These are phyloP conservation scores for Eucalyptus marginata DNA, from an alignment of 345 rosid genomes.

Conservation along the genomic window DNA sequence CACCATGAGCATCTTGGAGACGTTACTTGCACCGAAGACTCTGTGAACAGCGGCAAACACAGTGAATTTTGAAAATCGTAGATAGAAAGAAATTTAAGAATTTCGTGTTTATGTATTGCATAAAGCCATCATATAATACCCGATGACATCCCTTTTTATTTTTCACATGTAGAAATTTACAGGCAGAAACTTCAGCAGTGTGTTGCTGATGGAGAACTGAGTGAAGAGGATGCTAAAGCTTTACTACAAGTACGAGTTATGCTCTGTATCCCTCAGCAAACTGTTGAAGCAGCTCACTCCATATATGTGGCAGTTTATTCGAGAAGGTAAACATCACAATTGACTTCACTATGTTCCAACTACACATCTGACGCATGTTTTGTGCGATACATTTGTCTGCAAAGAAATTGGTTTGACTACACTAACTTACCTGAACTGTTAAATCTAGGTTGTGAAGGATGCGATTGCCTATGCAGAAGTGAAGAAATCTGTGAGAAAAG, in stretches of 20 bases:
- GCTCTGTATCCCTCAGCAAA: conserved; percentile 91
- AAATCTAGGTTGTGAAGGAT: conserved; percentile 63
- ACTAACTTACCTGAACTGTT: not conserved
- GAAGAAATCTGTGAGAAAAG: conserved; percentile 72
- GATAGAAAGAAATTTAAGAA: not conserved
- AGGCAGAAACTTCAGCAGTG: conserved; percentile 90
- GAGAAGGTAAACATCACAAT: conserved; percentile 47
- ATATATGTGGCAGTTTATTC: conserved; percentile 84
- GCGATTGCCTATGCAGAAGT: conserved; percentile 66
- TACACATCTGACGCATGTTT: not conserved
- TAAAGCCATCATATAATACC: not conserved
- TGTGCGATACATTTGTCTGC: not conserved
- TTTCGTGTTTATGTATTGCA: not conserved
- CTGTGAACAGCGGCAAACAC: conserved; percentile 47
- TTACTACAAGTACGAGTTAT: conserved; percentile 63
- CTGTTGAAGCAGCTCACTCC: conserved; percentile 74
- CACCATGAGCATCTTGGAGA: conserved; percentile 67
- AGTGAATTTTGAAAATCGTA: not conserved
- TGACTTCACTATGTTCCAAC: not conserved
- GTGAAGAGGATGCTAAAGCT: conserved; percentile 67
- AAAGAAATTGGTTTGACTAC: not conserved
- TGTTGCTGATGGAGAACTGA: conserved; percentile 71
- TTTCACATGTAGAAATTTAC: conserved; percentile 53
- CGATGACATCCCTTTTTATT: not conserved
- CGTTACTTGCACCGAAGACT: conserved; percentile 80